Evolutionary conservation across 805 yeast species (phyloP), one percentile per base, ranked within the genome.

Genomic region (Yarrowia sp.): DNA sequence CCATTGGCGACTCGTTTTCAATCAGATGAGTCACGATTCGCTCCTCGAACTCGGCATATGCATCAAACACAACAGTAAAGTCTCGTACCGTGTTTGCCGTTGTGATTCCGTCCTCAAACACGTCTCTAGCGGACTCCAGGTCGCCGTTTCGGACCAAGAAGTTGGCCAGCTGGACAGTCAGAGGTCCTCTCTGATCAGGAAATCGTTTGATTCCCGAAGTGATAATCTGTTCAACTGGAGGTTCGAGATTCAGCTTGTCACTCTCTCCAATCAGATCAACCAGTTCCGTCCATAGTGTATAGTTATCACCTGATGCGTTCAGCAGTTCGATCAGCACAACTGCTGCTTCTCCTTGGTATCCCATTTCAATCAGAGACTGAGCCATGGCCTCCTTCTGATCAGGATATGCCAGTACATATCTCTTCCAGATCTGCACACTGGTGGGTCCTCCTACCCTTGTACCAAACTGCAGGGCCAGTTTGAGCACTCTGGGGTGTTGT

Each of bases 41-140:
- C 70, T 89, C 94, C 74, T 87, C 87, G 75, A 87, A 81, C 71
- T 87, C 88, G 7, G 86, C 77, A 72, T 84, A 86, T 3, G 85
- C 78, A 74, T 90, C 92, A 75, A 85, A 91, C 0, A 90, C 79
- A 22, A 80, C 73, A 0, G 88, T 82, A 75, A 91, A 91, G 70
- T 89, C 93, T 45, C 80, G 80, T 5, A 89, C 77, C 0, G 91
- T 84, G 7, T 75, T 63, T 3, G 88, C 84, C 1, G 77, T 73
- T 0, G 74, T 58, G 14, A 91, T 71, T 0, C 87, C 87, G 22
- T 80, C 79, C 67, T 84, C 85, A 71, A 85, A 85, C 8, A 81
- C 74, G 19, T 77, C 79, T 32, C 83, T 74, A 0, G 86, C 84
- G 50, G 76, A 75, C 1, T 76, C 75, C 64, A 79, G 76, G 2